Conservation (phyloP, 768 basidiomycete species). For the Daedalea quercina region DNA sequence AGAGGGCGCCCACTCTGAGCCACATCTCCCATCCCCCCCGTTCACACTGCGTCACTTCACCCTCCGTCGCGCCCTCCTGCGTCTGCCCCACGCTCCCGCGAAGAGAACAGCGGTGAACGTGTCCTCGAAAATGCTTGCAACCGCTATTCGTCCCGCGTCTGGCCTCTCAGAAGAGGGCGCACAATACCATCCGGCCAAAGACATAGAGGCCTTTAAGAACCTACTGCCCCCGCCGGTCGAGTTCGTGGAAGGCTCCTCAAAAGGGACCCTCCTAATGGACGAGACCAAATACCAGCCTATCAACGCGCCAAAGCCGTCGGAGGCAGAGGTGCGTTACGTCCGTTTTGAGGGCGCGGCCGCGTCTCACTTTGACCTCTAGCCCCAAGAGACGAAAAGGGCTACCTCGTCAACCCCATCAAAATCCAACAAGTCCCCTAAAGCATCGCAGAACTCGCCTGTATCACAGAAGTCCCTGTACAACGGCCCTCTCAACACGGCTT, state of each 20-base stretch:
- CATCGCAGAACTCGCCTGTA: conserved; percentile 9
- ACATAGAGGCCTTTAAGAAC: conserved; percentile 69
- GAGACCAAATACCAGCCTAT: conserved; percentile 81
- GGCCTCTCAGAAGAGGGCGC: conserved; percentile 44
- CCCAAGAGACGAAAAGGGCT: conserved; percentile 4
- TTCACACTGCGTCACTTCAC: not conserved
- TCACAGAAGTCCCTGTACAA: conserved; percentile 40
- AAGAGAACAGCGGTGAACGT: not conserved
- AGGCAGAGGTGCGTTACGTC: conserved; percentile 33
- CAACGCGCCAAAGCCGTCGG: conserved; percentile 44
- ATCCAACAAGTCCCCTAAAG: conserved; percentile 13
- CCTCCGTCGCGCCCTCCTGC: not conserved
- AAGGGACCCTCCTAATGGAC: conserved; percentile 61
- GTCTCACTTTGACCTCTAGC: not conserved
- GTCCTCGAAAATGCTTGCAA: conserved; percentile 52
- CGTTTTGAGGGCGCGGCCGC: not conserved
- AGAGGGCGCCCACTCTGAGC: not conserved
- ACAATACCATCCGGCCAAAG: conserved; percentile 61
- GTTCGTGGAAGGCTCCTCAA: conserved; percentile 80
- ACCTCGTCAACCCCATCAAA: conserved; percentile 21
- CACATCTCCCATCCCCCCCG: not conserved
- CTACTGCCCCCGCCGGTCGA: conserved; percentile 78
- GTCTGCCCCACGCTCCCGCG: not conserved
- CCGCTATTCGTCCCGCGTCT: conserved; percentile 49
- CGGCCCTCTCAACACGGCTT: conserved; percentile 52